Conservation (phyloP, 768 basidiomycete genomes). For the Melanogaster broomeanus region DNA sequence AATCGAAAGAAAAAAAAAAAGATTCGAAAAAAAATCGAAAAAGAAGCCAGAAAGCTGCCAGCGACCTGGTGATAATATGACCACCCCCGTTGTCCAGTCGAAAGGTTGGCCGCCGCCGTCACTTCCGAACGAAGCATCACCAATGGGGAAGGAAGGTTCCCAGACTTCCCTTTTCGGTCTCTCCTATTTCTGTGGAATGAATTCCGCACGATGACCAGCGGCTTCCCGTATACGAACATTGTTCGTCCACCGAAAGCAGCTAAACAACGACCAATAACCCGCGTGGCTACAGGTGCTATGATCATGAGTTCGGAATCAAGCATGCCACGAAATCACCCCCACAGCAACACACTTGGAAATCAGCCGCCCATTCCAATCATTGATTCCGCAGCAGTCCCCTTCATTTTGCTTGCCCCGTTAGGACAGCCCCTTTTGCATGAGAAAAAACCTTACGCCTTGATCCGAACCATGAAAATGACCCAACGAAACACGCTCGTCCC, state of each 20-base stretch:
- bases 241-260: not conserved
- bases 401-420: not conserved
- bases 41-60: too few relatives aligned
- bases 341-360: not conserved
- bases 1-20: not conserved
- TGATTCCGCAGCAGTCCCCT: constrained; percentile 11
- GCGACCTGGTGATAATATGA: not conserved
- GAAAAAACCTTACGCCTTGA: not conserved
- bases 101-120: not conserved
- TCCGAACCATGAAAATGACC: not conserved
- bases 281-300: not conserved
- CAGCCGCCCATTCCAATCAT: constrained; percentile 1
- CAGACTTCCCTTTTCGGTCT: not conserved
- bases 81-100: constrained; percentile 12
- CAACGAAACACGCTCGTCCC: constrained; percentile 6
- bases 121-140: not conserved
- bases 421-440: not conserved
- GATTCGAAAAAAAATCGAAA: too few relatives aligned
- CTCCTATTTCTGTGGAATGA: not conserved
- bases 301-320: constrained; percentile 13
- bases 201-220: not conserved
- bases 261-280: not conserved
- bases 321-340: constrained; percentile 12
- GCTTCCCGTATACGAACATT: not conserved
- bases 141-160: not conserved